phyloP scores from a whole-genome alignment of 257 asterid species.

The Capsicum rhomboideum region DNA sequence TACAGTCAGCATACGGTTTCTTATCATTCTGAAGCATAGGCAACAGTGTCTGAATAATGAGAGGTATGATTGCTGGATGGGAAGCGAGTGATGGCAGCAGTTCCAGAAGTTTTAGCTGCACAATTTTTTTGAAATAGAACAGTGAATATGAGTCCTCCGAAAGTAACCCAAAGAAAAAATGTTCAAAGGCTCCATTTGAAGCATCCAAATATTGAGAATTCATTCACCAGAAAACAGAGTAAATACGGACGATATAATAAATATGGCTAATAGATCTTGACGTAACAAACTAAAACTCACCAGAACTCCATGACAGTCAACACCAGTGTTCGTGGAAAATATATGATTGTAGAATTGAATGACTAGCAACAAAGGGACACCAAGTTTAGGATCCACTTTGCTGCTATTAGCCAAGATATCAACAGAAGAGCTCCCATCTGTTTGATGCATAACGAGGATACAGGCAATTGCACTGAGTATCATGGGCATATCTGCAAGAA shows the following conservation, averaged over 20 bases:
- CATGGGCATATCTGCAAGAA: slow-evolving; percentile 61
- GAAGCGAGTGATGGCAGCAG: slow-evolving; percentile 85
- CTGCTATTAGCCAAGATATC: slow-evolving; percentile 59
- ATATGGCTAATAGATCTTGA: slow-evolving; percentile 5
- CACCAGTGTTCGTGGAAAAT: slow-evolving; percentile 38
- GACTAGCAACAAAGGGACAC: slow-evolving; percentile 65
- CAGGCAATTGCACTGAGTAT: slow-evolving; percentile 63
- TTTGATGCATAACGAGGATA: slow-evolving; percentile 62
- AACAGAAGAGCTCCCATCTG: slow-evolving; percentile 33
- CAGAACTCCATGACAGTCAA: slow-evolving; percentile 43
- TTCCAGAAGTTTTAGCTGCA: slow-evolving; percentile 84
- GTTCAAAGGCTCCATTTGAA: neutral
- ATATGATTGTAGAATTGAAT: slow-evolving; percentile 62
- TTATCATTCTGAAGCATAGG: slow-evolving; percentile 89
- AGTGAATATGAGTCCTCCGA: neutral
- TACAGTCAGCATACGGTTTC: slow-evolving; percentile 53
- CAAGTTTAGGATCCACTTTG: slow-evolving; percentile 57
- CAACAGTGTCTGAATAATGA: slow-evolving; percentile 71
- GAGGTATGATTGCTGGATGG: slow-evolving; percentile 82
- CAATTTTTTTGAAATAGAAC: neutral
- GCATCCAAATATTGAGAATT: neutral
- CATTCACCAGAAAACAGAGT: neutral
- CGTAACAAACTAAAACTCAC: slow-evolving; percentile 44
- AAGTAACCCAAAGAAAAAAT: slow-evolving; percentile 1
- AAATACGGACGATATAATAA: neutral